Base-by-base conservation (phyloP, 106 monocot genomes). In the Allium cepa region DNA sequence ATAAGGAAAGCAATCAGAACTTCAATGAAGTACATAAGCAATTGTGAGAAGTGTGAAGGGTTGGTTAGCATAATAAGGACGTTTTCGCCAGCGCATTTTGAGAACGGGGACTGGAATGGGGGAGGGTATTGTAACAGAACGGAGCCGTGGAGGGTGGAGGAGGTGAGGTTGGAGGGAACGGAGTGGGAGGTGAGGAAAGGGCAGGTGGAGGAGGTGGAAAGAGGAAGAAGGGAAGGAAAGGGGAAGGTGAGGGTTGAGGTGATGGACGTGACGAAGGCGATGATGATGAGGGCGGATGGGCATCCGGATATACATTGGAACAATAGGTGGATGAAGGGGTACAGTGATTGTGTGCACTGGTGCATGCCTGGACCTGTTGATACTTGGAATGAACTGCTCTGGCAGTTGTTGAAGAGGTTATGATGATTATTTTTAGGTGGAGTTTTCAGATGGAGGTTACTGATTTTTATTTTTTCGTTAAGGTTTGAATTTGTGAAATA, bases 331-430 rank as follows among this genome's bases (percentile, higher is more conserved):
- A 78, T 78, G 72, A 68, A 56, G n/a, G 76, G 17, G 56, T 79
- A 66, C 50, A 83, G 56, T 60, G 92, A 88, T 18, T 91, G 91
- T 14, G 16, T 82, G 66, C 91, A 91, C 48, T 91, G 91, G 91
- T 91, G 91, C 75, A 17, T 93, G 69, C 88, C 92, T 0, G 88
- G 92, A 13, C 71, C 85, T 6, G 56, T 93, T 60, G 92, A 93
- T 67, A 65, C 67, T 15, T 93, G 92, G 92, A 93, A 86, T 64
- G 79, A 92, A 17, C 64, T 64, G 12, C 3, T 64, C 48, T 12
- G 45, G 4, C 48, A 64, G 13, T 46, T 64, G 64, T 17, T 64
- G 47, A 64, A 16, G 64, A n/a, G 46, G 48, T 17, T 7, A 9
- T 17, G 3, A 48, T 64, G n/a, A 27, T 64, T 49, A 12, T 11